phyloP scores from a whole-genome alignment of 1,284 basidiomycete species.

The Takashimella koratensis region DNA sequence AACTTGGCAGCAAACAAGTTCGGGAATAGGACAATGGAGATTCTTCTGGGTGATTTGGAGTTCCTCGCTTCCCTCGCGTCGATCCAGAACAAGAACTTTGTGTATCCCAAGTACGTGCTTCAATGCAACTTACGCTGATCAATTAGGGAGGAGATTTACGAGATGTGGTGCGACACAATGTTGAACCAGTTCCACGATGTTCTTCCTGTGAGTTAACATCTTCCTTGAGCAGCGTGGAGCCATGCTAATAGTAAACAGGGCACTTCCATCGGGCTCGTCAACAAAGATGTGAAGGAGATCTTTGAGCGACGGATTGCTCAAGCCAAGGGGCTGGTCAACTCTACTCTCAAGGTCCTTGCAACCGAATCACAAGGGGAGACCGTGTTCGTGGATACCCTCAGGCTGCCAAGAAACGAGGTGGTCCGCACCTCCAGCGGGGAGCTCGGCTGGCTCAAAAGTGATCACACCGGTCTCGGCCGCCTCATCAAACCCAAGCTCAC shows the following conservation, averaged over 20 bases:
- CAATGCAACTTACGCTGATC: too few relatives aligned
- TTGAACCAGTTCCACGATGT: slow-evolving; percentile 87
- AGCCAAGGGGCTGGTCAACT: slow-evolving; percentile 72
- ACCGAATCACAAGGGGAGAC: slow-evolving; percentile 31
- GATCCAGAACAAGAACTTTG: slow-evolving; percentile 54
- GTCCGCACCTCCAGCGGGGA: slow-evolving; percentile 10
- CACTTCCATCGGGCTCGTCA: slow-evolving; percentile 62
- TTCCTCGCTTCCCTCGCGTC: slow-evolving; percentile 77
- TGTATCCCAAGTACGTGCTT: slow-evolving; percentile 64
- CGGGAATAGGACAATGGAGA: slow-evolving; percentile 86
- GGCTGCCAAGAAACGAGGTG: slow-evolving; percentile 13
- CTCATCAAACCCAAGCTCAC: slow-evolving; percentile 2
- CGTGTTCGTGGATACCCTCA: slow-evolving; percentile 14
- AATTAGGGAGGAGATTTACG: too few relatives aligned
- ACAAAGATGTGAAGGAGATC: slow-evolving; percentile 40
- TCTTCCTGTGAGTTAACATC: too few relatives aligned
- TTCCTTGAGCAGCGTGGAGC: too few relatives aligned
- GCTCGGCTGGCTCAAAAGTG: neutral
- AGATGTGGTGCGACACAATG: slow-evolving; percentile 82
- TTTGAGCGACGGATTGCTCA: slow-evolving; percentile 62
- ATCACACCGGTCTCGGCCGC: too few relatives aligned
- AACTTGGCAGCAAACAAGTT: slow-evolving; percentile 88
- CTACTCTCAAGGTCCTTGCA: slow-evolving; percentile 56
- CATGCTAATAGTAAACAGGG: too few relatives aligned
- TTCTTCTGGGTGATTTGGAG: slow-evolving; percentile 76